Conservation (phyloP, 2,329 filamentous ascomycete genomes). For the Elsinoe perseae region DNA sequence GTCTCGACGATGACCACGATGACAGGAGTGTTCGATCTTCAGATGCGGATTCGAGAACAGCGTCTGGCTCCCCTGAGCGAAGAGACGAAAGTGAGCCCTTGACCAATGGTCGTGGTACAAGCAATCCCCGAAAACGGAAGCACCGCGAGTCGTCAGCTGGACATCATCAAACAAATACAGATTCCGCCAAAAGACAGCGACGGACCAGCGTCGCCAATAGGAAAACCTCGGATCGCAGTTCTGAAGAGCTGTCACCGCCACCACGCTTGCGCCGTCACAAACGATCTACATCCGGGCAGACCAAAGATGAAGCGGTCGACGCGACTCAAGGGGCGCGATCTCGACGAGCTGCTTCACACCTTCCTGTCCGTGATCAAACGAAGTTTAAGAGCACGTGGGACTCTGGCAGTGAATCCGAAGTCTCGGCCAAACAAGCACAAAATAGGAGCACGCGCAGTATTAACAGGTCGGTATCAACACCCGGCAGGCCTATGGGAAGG, state of each 20-base stretch:
- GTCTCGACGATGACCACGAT: slow-evolving; percentile 18
- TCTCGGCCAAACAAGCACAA: slow-evolving; percentile 53
- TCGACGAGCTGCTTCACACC: slow-evolving; percentile 46
- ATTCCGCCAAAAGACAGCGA: slow-evolving; percentile 16
- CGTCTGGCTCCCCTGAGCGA: slow-evolving; percentile 3
- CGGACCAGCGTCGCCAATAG: slow-evolving; percentile 9
- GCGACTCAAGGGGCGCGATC: slow-evolving; percentile 20
- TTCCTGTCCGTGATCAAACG: slow-evolving; percentile 27
- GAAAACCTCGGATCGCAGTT: slow-evolving; percentile 10
- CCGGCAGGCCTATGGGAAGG: slow-evolving; percentile 47
- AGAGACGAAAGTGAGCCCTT: slow-evolving; percentile 8
- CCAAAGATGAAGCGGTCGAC: slow-evolving; percentile 45
- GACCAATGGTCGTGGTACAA: slow-evolving; percentile 22
- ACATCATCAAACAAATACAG: slow-evolving; percentile 4
- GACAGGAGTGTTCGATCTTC: slow-evolving; percentile 18
- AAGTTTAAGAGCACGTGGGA: slow-evolving; percentile 42
- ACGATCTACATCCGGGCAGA: slow-evolving; percentile 57
- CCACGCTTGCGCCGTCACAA: slow-evolving; percentile 53
- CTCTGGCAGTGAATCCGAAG: slow-evolving; percentile 47
- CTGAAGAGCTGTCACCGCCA: slow-evolving; percentile 47
- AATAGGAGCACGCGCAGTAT: slow-evolving; percentile 47
- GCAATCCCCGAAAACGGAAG: slow-evolving; percentile 33
- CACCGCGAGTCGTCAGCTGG: slow-evolving; percentile 30
- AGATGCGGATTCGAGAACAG: slow-evolving; percentile 6
- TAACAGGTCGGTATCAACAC: slow-evolving; percentile 46